These are phyloP conservation scores for Aspergillus sp. DNA, from an alignment of 2,329 filamentous ascomycete genomes.

Conservation along the genomic window DNA sequence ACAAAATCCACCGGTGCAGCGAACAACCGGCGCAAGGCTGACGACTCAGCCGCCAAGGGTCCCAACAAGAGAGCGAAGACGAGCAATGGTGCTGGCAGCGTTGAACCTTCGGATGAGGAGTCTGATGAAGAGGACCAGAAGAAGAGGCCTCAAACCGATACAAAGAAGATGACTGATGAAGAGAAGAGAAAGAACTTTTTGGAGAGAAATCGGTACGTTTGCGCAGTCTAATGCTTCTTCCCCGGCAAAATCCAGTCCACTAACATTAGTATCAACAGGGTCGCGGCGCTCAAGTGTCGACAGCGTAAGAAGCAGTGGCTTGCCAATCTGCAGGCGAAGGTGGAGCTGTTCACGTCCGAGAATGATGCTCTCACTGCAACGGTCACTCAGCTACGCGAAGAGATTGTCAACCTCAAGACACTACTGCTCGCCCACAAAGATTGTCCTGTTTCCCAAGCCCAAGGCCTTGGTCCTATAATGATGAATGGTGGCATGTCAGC, in stretches of 20 bases:
- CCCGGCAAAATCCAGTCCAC: background rate
- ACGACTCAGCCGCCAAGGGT: constrained; percentile 66
- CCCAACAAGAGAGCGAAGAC: constrained; percentile 72
- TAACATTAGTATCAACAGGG: constrained; percentile 55
- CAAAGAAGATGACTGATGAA: constrained; percentile 93
- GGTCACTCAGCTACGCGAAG: constrained; percentile 80
- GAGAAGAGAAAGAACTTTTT: constrained; percentile 98
- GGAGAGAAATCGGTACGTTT: constrained; percentile 82
- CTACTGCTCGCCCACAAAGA: constrained; percentile 92
- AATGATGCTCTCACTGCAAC: constrained; percentile 84
- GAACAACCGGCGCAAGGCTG: constrained; percentile 75
- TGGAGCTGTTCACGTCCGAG: constrained; percentile 87
- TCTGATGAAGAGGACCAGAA: constrained; percentile 47
- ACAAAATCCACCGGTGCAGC: constrained; percentile 46
- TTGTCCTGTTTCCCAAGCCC: constrained; percentile 85
- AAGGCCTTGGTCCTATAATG: constrained; percentile 58
- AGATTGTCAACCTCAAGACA: constrained; percentile 93
- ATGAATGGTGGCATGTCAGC: constrained; percentile 38
- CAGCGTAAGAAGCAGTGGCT: constrained; percentile 99
- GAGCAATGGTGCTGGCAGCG: constrained; percentile 44
- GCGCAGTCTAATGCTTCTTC: background rate
- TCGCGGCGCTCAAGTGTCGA: constrained; percentile 93
- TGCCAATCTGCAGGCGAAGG: constrained; percentile 88
- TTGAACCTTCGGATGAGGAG: constrained; percentile 45
- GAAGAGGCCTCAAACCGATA: constrained; percentile 53